phyloP scores from a whole-genome alignment of 1,284 basidiomycete species.

The Puccinia brachypodii region DNA sequence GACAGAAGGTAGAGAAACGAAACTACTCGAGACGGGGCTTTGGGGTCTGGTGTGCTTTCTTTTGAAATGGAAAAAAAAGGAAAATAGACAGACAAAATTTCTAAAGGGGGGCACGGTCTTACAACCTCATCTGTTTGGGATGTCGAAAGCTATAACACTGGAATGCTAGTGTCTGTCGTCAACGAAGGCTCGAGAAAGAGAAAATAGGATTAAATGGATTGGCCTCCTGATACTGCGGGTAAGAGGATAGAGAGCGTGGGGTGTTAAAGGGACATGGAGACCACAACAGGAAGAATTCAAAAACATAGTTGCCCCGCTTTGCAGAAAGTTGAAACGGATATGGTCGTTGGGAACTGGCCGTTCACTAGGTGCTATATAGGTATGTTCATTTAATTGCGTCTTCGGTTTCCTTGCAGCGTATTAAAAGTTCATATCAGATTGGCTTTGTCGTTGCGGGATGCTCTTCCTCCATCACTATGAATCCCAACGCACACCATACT shows the following conservation, averaged over 20 bases:
- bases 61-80: not conserved
- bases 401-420: constrained; percentile 28
- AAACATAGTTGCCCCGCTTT: too few relatives aligned
- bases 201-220: not conserved
- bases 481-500: not conserved
- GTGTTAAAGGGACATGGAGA: not conserved
- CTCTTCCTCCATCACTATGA: constrained; percentile 9
- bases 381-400: not conserved
- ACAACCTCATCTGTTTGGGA: not conserved
- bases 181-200: not conserved
- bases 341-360: not conserved
- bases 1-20: not conserved
- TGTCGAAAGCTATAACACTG: not conserved
- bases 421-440: not conserved
- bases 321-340: not conserved
- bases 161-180: not conserved
- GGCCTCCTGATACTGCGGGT: not conserved
- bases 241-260: not conserved
- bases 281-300: not conserved
- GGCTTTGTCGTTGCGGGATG: not conserved
- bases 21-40: not conserved
- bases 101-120: not conserved
- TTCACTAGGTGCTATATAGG: not conserved
- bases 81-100: not conserved
- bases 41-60: not conserved